Base-by-base conservation (phyloP, 2,329 filamentous ascomycete genomes). In the Pyrenochaeta sp. region DNA sequence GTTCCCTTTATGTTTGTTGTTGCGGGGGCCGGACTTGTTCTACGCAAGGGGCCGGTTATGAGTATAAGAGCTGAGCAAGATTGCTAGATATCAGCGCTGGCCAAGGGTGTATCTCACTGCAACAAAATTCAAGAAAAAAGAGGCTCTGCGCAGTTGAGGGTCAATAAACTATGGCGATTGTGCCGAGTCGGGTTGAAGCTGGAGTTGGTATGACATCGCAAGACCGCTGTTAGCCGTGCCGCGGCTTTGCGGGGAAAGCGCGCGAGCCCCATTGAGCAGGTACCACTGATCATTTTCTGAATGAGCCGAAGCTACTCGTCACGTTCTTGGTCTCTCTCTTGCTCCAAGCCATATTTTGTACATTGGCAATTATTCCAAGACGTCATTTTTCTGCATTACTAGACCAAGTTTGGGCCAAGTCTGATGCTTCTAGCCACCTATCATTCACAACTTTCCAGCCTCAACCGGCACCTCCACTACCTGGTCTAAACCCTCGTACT, bases 401-500 rank as follows among this genome's bases (percentile, higher is more conserved):
- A 7, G 33, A 17, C 17, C 14, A 15, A 9, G 4, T 3, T 36
- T 15, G 23, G 23, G 4, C 23, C 23, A 5, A 27, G 9, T 9
- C 11, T 35, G 32, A 14, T 12, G 4, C 12, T 35, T 12, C 10
- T 40, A 11, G 21, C 7, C 17, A 18, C 23, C 23, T 27, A 9
- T 9, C 9, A 9, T 30, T 55, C 27, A 63, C 5, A 69, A 37
- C 57, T 67, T 71, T 21, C 54, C 66, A 27, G 60, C 56, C n/a
- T 68, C 66, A 5, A 72, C 61, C 7, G 59, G 50, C 21, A 96
- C 82, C 76, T 99, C 95, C 48, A 93, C 89, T 63, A 97, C 82
- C 77, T 98, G 95, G 75, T 98, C 93, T 62, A 95, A 78, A 0
- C 93, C 95, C 65, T 89, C 82, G 76, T 97, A 99, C 60, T 85